Base-by-base conservation (phyloP, 192 early-diverging fungal species). In the Geranomyces variabilis region DNA sequence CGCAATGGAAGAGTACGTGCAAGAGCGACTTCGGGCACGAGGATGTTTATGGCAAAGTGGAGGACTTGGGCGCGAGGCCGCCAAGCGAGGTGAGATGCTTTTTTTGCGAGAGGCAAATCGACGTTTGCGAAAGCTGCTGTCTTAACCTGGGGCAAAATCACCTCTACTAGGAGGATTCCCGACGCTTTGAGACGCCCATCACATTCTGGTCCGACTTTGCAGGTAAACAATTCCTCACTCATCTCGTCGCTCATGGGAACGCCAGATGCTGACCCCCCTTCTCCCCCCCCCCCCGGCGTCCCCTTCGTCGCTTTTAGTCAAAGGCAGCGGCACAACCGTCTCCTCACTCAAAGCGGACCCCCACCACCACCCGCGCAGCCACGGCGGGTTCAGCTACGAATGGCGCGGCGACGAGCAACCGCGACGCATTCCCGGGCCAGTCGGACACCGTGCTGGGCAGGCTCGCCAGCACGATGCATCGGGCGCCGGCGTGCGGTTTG, bases 171-270 rank as follows among this genome's bases (percentile, higher is more conserved):
- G 78, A 63, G 55, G 70, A 77, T 15, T 17, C 58, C 4, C 63
- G 46, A 1, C 47, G 68, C 28, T 83, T 74, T 47, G 67, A 55
- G 17, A 66, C 73, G 13, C 84, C 84, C n/a, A 82, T 85, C 72
- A 85, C 84, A 0, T 85, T 85, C 56, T 85, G 84, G 84, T 68
- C 70, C 1, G 79, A 80, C 44, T 69, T 70, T 58, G 84, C 83
- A 1, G 43, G 63, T 64, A 64, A 2, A 7, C 22, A 30, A 19
- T 41, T 41, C 36, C 36, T 41, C 36, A 7, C 3, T 41, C 36
- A 41, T 41, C 5, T 10, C 36, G 36, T 10, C 36, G 5, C 5
- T 41, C 36, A 41, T 7, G n/a, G n/a, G n/a, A n/a, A n/a, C n/a
- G n/a, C n/a, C n/a, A n/a, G n/a, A n/a, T n/a, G n/a, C n/a, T n/a